Base-by-base conservation (phyloP, 1,139 yeast species). In the Suhomyces wounanorum region DNA sequence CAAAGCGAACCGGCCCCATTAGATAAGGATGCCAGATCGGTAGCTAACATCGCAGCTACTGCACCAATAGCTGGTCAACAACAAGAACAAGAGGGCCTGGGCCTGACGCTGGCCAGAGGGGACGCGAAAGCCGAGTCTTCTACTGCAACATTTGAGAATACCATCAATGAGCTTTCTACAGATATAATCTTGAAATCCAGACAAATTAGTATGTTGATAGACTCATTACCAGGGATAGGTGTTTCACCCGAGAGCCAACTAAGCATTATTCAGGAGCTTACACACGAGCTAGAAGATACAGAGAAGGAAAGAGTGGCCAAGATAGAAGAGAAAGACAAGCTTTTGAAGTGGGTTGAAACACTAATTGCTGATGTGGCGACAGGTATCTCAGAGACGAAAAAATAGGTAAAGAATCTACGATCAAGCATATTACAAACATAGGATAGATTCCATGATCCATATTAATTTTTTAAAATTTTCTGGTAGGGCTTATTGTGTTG, bases 181-280 rank as follows among this genome's bases (percentile, higher is more conserved):
- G 98, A 94, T 64, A 81, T 94, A 17, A 89, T 92, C 25, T 71
- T 90, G 53, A 91, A 92, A 62, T 83, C 96, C 3, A 79, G 96
- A 58, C 99, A 94, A 65, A 89, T 92, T 16, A 82, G 89, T 45
- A 84, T 88, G 67, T 79, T 94, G 39, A 91, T 94, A 31, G 96
- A 89, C 63, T 84, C 96, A 2, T 72, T 94, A 44, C 99, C 99
- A 0, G 99, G 98, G 3, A 89, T 91, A 2, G 97, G 96, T 13
- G 91, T 88, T 0, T 83, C 92, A 2, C 89, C 89, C 30, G 81
- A 78, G 41, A 85, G 82, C 48, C 99, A 94, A 67, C 65, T 91
- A 64, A 71, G 72, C 36, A 77, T 80, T 55, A 88, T 94, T 17
- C 78, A 78, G 45, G 74, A 74, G n/a, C 72, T 94, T 47, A 87